Percentiles rank a stretch among this genome's conserved stretches.
Evolutionary conservation across 1,139 yeast species (phyloP).

Genomic region (Casaregolazyma suthepensis): DNA sequence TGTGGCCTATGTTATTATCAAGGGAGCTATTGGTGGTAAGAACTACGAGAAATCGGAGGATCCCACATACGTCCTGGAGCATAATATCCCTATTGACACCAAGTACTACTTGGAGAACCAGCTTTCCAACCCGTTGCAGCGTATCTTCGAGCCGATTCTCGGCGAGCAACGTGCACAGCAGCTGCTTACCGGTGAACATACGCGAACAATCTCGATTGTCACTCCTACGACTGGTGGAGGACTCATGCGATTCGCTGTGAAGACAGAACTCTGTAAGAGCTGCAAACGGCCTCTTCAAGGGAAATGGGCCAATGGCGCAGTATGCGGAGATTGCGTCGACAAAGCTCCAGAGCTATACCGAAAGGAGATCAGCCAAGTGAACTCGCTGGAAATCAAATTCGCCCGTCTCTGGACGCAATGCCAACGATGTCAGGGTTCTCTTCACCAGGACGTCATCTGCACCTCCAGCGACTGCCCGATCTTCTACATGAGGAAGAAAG

Average conservation of each 20-base stretch:
- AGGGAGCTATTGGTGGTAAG: conserved; percentile 74
- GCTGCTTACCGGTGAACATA: conserved; percentile 68
- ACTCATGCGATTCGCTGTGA: conserved; percentile 84
- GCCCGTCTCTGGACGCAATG: conserved; percentile 97
- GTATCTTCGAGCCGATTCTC: conserved; percentile 92
- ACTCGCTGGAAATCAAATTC: conserved; percentile 73
- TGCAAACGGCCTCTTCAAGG: conserved; percentile 76
- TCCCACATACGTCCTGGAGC: conserved; percentile 86
- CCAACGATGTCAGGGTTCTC: conserved; percentile 93
- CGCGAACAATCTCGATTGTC: conserved; percentile 67
- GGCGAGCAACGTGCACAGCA: conserved; percentile 82
- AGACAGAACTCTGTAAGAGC: conserved; percentile 79
- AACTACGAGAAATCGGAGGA: conserved; percentile 96
- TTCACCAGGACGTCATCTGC: conserved; percentile 93
- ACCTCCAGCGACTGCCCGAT: conserved; percentile 96
- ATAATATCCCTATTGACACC: conserved; percentile 90
- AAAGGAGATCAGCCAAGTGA: conserved; percentile 70
- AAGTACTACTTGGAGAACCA: conserved; percentile 92
- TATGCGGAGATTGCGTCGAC: conserved; percentile 73
- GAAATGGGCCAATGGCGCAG: conserved; percentile 60
- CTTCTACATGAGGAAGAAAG: conserved; percentile 94
- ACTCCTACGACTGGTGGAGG: conserved; percentile 62
- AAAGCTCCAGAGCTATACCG: conserved; percentile 76
- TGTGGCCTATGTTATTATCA: conserved; percentile 91
- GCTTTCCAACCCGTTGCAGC: conserved; percentile 81